Percentiles rank a stretch among this genome's conserved stretches.
These are phyloP conservation scores for Emydomyces testavorans DNA, from an alignment of 2,329 filamentous ascomycete species.

Conservation along the genomic window DNA sequence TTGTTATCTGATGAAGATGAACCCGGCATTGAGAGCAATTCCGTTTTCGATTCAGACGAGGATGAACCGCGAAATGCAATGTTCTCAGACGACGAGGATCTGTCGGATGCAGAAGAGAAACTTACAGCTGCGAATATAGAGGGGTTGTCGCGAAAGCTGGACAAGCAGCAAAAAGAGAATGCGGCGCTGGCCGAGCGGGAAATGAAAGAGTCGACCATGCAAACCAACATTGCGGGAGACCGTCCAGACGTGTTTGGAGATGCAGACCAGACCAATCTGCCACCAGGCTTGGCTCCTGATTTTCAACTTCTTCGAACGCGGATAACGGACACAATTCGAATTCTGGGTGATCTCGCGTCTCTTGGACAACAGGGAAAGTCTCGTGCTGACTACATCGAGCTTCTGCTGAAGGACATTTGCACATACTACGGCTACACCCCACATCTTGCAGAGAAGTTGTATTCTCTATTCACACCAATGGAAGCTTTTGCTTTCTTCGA, in stretches of 20 bases:
- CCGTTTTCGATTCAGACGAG: constrained; percentile 60
- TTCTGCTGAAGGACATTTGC: constrained; percentile 84
- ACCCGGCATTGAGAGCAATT: constrained; percentile 40
- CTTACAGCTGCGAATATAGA: constrained; percentile 94
- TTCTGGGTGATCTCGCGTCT: constrained; percentile 78
- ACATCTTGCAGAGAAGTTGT: constrained; percentile 91
- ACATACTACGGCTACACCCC: constrained; percentile 93
- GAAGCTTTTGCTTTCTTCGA: constrained; percentile 98
- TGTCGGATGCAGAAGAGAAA: constrained; percentile 76
- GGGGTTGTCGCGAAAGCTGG: constrained; percentile 74
- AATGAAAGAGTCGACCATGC: constrained; percentile 69
- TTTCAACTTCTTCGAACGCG: constrained; percentile 76
- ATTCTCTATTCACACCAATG: constrained; percentile 78
- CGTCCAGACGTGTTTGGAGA: constrained; percentile 52
- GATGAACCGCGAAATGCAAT: constrained; percentile 53
- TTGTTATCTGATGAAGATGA: constrained; percentile 12
- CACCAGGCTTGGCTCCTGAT: constrained; percentile 65
- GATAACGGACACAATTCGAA: constrained; percentile 85
- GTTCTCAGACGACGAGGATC: constrained; percentile 91
- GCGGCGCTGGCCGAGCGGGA: constrained; percentile 76
- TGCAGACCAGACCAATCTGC: constrained; percentile 47
- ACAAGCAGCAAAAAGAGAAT: constrained; percentile 63
- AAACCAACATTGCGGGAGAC: constrained; percentile 84
- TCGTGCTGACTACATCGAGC: constrained; percentile 73
- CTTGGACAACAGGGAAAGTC: constrained; percentile 69